These are phyloP conservation scores for Nyctanthes arbortristis DNA, from an alignment of 257 asterid species.

Conservation along the genomic window DNA sequence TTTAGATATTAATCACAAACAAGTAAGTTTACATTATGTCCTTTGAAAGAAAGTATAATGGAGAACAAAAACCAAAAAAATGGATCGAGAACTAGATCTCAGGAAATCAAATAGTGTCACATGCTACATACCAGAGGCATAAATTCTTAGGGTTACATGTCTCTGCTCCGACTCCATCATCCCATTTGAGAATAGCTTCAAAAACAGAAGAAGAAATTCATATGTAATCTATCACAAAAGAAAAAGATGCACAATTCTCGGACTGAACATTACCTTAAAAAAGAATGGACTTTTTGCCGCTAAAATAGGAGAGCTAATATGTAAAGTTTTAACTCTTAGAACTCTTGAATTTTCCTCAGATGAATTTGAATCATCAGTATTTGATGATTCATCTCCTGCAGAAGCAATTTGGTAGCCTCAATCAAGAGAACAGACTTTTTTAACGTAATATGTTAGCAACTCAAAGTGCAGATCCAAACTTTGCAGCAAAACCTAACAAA, in stretches of 20 bases:
- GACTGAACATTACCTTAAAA: slow-evolving; percentile 56
- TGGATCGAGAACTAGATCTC: not conserved
- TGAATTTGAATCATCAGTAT: slow-evolving; percentile 69
- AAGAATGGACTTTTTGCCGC: slow-evolving; percentile 94
- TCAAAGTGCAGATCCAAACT: slow-evolving; percentile 5
- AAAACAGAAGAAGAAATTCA: slow-evolving; percentile 24
- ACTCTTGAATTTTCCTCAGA: slow-evolving; percentile 61
- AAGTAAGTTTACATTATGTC: not conserved
- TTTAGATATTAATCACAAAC: too few relatives aligned
- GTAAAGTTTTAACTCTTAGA: slow-evolving; percentile 63
- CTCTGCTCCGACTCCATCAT: slow-evolving; percentile 99
- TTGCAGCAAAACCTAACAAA: slow-evolving; percentile 13
- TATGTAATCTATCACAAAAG: slow-evolving; percentile 17
- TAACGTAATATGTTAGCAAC: not conserved
- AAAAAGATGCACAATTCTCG: not conserved
- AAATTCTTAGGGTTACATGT: slow-evolving; percentile 83
- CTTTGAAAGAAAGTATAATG: not conserved
- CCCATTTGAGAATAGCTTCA: slow-evolving; percentile 93
- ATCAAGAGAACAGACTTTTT: slow-evolving; percentile 6
- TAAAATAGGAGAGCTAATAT: slow-evolving; percentile 84
- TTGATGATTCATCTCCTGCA: slow-evolving; percentile 72
- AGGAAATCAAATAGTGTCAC: not conserved
- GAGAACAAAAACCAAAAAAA: too few relatives aligned
- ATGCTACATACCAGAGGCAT: slow-evolving; percentile 66
- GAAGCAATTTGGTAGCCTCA: slow-evolving; percentile 10